phyloP scores from a whole-genome alignment of 108 stramenopile species.

The Cyclostephanos tholiformis region DNA sequence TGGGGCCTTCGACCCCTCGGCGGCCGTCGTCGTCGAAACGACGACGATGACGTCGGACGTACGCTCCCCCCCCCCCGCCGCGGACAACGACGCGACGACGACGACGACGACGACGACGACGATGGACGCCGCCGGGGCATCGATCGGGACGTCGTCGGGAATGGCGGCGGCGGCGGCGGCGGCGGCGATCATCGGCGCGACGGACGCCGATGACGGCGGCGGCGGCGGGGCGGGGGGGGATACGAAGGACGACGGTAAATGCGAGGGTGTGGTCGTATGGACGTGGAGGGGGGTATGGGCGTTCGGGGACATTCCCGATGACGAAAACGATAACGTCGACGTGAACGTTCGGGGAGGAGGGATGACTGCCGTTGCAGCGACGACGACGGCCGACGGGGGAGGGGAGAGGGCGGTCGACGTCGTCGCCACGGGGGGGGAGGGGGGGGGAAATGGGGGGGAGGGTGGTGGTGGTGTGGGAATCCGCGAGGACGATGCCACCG shows the following conservation, averaged over 20 bases:
- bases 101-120: not conserved
- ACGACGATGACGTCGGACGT: not conserved
- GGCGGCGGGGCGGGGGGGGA: not conserved
- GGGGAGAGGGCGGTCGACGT: too few relatives aligned
- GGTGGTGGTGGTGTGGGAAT: too few relatives aligned
- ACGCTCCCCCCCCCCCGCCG: not conserved
- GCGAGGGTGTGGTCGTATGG: slow-evolving; percentile 43
- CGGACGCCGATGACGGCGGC: not conserved
- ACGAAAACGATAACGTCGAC: slow-evolving; percentile 6
- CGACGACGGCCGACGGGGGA: not conserved
- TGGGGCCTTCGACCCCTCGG: not conserved
- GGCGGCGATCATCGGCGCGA: not conserved
- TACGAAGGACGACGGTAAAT: not conserved
- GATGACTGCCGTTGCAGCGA: not conserved
- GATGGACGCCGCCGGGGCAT: not conserved
- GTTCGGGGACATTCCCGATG: slow-evolving; percentile 53
- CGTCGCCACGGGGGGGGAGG: too few relatives aligned
- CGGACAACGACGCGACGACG: not conserved
- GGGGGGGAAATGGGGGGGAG: too few relatives aligned
- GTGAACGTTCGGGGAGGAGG: not conserved
- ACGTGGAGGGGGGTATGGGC: slow-evolving; percentile 74
- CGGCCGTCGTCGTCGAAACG: not conserved
- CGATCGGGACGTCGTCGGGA: not conserved
- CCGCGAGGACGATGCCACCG: too few relatives aligned
- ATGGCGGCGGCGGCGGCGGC: too few relatives aligned